Evolutionary conservation across 257 asterid species (phyloP).

Genomic region (Osmanthus fragrans): DNA sequence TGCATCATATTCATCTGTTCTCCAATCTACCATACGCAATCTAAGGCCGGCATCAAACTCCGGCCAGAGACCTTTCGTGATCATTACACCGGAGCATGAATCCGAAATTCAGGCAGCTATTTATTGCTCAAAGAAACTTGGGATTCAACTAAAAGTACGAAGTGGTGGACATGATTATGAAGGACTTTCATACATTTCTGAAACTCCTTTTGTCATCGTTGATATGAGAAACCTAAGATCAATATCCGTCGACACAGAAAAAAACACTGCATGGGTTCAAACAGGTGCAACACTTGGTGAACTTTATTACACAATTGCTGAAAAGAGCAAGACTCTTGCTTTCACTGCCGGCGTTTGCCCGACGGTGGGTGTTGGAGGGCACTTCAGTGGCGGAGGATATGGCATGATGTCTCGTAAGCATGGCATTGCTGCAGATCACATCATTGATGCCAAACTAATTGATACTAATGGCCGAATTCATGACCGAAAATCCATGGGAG

Average conservation of each 20-base stretch:
- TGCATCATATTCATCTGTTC: no score
- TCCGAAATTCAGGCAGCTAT: slow-evolving; percentile 28
- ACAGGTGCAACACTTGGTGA: slow-evolving; percentile 18
- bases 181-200: slow-evolving; percentile 33
- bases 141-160: slow-evolving; percentile 21
- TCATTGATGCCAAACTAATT: no score
- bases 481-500: no score
- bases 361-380: slow-evolving; percentile 24
- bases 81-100: slow-evolving; percentile 25
- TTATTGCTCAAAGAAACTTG: slow-evolving; percentile 28
- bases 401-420: no score
- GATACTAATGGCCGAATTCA: no score
- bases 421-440: no score
- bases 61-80: background rate
- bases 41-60: slow-evolving; percentile 12
- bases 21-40: slow-evolving; percentile 3
- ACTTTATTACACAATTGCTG: slow-evolving; percentile 28
- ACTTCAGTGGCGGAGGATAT: no score
- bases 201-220: slow-evolving; percentile 25
- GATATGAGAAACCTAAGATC: slow-evolving; percentile 21
- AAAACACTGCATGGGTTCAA: no score
- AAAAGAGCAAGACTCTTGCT: slow-evolving; percentile 31
- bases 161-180: slow-evolving; percentile 15
- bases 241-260: no score
- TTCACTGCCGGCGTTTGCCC: slow-evolving; percentile 33